Percentiles rank a stretch among this genome's conserved stretches.
Evolutionary conservation across 306 rosid species (phyloP).

Genomic region (Herpetospermum pedunculosum): DNA sequence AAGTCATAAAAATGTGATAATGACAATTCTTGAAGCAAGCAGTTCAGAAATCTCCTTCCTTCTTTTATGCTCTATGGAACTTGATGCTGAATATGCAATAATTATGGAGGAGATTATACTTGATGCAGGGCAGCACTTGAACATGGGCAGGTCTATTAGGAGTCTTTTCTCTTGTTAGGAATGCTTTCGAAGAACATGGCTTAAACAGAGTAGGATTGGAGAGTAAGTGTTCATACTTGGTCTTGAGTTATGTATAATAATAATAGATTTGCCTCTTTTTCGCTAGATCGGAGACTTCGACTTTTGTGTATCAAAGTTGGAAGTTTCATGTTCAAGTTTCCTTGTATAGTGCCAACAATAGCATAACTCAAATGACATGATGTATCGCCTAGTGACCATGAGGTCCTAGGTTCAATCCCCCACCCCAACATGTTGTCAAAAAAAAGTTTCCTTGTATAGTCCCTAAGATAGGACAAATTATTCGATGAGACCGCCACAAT

Average conservation of each 20-base stretch:
- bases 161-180: neutral
- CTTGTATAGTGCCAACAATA: too few relatives aligned
- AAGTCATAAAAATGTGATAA: neutral
- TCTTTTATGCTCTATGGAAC: neutral
- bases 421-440: too few relatives aligned
- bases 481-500: too few relatives aligned
- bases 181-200: neutral
- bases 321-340: conserved; percentile 39
- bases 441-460: too few relatives aligned
- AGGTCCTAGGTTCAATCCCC: too few relatives aligned
- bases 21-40: neutral
- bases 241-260: neutral
- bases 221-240: neutral
- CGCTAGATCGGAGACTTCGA: neutral
- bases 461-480: too few relatives aligned
- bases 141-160: too few relatives aligned
- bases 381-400: too few relatives aligned
- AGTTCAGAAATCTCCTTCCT: neutral
- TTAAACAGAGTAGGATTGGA: neutral
- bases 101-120: neutral
- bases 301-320: neutral
- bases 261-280: neutral
- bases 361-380: too few relatives aligned
- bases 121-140: neutral
- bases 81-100: neutral